Conservation (phyloP, 768 basidiomycete species). For the Paxillus involutus region DNA sequence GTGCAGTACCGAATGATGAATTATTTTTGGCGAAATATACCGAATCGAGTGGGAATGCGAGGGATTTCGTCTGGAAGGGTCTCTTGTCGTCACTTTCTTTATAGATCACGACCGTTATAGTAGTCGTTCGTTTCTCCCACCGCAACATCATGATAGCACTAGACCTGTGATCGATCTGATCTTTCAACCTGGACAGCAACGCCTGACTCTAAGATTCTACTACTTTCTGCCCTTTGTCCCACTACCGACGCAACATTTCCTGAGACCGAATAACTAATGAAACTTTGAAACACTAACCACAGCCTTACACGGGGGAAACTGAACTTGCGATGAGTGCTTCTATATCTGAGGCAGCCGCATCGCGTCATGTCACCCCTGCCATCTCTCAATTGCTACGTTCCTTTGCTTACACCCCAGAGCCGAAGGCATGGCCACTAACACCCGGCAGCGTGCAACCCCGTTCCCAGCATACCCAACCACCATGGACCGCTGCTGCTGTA, state of each 20-base stretch:
- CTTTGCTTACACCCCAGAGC: constrained; percentile 18
- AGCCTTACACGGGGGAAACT: too few relatives aligned
- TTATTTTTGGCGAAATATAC: constrained; percentile 77
- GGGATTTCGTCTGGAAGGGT: constrained; percentile 75
- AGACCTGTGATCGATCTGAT: too few relatives aligned
- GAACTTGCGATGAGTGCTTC: too few relatives aligned
- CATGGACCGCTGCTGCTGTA: neutral
- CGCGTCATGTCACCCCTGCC: neutral
- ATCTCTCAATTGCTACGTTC: constrained; percentile 8
- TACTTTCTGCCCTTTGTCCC: too few relatives aligned
- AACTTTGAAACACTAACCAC: too few relatives aligned
- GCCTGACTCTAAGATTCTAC: too few relatives aligned
- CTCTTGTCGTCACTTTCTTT: constrained; percentile 37
- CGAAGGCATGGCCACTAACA: neutral
- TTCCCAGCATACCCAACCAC: neutral
- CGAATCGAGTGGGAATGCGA: constrained; percentile 75
- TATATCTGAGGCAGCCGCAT: neutral
- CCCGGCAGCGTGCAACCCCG: neutral
- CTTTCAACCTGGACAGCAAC: too few relatives aligned
- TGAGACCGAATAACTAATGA: too few relatives aligned
- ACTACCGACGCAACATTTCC: too few relatives aligned
- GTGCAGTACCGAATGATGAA: constrained; percentile 55
- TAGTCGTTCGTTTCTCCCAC: neutral
- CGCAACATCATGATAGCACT: too few relatives aligned
- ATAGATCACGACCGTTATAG: constrained; percentile 7